Evolutionary conservation across 768 basidiomycete species (phyloP).

Genomic region (Agrocybe praecox): DNA sequence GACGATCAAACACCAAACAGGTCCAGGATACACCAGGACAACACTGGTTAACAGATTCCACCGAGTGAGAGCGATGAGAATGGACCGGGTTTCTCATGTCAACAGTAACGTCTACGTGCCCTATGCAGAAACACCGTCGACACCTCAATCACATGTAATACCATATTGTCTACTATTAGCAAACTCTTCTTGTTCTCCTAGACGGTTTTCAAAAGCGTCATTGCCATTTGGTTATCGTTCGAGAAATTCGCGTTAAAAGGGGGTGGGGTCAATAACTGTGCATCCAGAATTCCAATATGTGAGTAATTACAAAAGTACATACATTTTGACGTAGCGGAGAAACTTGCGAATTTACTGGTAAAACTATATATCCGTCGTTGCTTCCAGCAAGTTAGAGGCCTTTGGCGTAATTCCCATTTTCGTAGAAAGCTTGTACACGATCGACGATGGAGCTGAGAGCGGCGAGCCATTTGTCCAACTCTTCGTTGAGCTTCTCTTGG

Average conservation of each 20-base stretch:
- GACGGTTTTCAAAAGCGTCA: too few relatives aligned
- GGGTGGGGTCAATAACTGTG: neutral
- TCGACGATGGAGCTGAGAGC: slow-evolving; percentile 58
- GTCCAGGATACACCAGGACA: too few relatives aligned
- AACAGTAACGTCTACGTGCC: too few relatives aligned
- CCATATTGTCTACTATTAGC: too few relatives aligned
- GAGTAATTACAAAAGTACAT: neutral
- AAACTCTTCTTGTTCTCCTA: too few relatives aligned
- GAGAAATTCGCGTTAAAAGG: neutral
- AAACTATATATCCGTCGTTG: neutral
- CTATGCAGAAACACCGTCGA: too few relatives aligned
- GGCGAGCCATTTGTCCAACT: slow-evolving; percentile 67
- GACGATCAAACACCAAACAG: too few relatives aligned
- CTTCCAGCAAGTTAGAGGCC: slow-evolving; percentile 33
- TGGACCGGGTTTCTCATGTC: too few relatives aligned
- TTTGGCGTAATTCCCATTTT: slow-evolving; percentile 57
- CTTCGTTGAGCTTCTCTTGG: slow-evolving; percentile 54
- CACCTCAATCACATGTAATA: too few relatives aligned
- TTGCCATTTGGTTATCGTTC: too few relatives aligned
- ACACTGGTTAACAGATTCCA: too few relatives aligned
- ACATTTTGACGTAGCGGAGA: neutral
- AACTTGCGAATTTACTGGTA: neutral
- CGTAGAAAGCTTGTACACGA: slow-evolving; percentile 62
- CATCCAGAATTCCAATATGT: neutral
- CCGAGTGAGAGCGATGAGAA: too few relatives aligned